phyloP scores from a whole-genome alignment of 176 grass and related monocot species.

The Triticum dicoccoides region DNA sequence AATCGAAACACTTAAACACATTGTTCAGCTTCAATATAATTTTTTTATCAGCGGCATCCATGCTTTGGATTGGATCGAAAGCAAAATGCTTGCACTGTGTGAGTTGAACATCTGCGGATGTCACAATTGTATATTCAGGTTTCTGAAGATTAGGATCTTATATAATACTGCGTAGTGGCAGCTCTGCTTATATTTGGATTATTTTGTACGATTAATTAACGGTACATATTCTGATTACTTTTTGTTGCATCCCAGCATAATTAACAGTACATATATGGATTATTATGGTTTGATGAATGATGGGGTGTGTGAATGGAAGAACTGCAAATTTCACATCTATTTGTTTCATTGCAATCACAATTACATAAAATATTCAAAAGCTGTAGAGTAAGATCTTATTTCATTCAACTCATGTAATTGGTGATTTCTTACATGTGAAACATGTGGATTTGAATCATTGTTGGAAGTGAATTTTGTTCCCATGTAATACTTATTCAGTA shows the following conservation, averaged over 20 bases:
- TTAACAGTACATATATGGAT: background rate
- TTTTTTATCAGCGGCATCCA: background rate
- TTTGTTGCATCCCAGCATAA: background rate
- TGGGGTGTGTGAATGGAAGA: background rate
- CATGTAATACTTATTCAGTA: background rate
- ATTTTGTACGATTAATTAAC: background rate
- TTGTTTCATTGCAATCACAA: background rate
- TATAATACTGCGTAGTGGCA: background rate
- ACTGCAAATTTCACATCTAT: background rate
- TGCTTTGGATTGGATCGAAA: background rate
- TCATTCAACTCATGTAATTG: background rate
- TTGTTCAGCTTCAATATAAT: background rate
- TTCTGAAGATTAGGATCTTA: background rate
- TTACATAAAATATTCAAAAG: background rate
- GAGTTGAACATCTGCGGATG: background rate
- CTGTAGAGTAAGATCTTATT: background rate
- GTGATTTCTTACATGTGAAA: background rate
- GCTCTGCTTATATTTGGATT: background rate
- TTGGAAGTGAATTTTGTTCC: background rate
- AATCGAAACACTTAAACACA: background rate
- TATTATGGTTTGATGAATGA: background rate
- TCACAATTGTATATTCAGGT: constrained; percentile 21
- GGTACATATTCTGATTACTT: background rate
- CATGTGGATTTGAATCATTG: background rate
- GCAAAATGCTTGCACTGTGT: background rate